These are phyloP conservation scores for Microsporum ferrugineum DNA, from an alignment of 2,329 filamentous ascomycete species.

Conservation along the genomic window DNA sequence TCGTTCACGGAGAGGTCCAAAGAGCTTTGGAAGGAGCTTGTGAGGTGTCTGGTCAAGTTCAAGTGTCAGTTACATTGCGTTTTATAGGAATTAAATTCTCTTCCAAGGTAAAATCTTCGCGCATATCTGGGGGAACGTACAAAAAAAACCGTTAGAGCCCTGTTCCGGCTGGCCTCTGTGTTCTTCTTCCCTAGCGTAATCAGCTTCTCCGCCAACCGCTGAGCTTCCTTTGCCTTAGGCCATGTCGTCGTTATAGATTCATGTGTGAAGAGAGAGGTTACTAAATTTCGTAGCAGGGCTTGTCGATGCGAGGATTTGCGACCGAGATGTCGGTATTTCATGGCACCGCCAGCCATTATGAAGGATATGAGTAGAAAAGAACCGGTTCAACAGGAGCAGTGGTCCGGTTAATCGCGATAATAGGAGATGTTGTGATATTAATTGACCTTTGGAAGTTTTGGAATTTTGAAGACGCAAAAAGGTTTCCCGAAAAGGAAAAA, in stretches of 20 bases:
- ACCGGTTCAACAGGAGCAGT: background rate
- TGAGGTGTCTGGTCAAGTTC: slow-evolving; percentile 28
- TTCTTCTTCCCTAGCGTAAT: slow-evolving; percentile 91
- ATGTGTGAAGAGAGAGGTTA: slow-evolving; percentile 85
- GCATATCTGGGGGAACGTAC: slow-evolving; percentile 43
- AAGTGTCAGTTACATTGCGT: background rate
- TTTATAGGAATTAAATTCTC: too few species aligned
- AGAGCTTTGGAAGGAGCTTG: slow-evolving; percentile 63
- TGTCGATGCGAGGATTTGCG: slow-evolving; percentile 78
- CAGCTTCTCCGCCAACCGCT: slow-evolving; percentile 83
- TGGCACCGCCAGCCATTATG: slow-evolving; percentile 70
- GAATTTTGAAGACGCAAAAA: background rate
- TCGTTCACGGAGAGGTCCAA: slow-evolving; percentile 66
- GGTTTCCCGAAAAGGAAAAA: background rate
- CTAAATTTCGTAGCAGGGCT: slow-evolving; percentile 87
- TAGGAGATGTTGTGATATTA: background rate
- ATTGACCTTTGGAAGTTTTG: background rate
- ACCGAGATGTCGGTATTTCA: slow-evolving; percentile 81
- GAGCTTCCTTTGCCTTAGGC: slow-evolving; percentile 93
- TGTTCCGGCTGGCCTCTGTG: slow-evolving; percentile 64
- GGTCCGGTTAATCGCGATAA: background rate
- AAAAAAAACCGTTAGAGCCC: slow-evolving; percentile 72
- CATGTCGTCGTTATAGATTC: slow-evolving; percentile 93
- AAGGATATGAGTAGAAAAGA: background rate
- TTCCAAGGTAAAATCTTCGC: background rate